Evolutionary conservation across 2,329 filamentous ascomycete genomes (phyloP).

Genomic region (Aspergillus ochraceus): DNA sequence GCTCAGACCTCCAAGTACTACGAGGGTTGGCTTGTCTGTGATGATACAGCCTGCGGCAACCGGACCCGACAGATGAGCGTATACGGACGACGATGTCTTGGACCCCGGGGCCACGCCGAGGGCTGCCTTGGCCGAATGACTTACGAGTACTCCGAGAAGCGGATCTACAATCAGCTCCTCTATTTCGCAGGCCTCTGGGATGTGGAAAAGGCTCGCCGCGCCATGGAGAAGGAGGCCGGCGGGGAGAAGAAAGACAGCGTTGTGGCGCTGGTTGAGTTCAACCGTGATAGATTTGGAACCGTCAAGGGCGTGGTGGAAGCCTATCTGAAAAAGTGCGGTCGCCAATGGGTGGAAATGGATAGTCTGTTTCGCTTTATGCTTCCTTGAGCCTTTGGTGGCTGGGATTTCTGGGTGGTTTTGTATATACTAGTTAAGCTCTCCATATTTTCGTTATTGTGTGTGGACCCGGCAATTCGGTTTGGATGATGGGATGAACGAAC

Average conservation of each 20-base stretch:
- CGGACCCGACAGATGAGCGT: slow-evolving; percentile 91
- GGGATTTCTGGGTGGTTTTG: slow-evolving; percentile 10
- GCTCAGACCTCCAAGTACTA: slow-evolving; percentile 81
- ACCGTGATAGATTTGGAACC: slow-evolving; percentile 74
- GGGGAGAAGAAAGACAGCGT: slow-evolving; percentile 65
- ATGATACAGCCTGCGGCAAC: slow-evolving; percentile 82
- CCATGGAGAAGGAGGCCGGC: slow-evolving; percentile 50
- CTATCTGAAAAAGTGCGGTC: slow-evolving; percentile 85
- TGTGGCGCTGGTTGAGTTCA: slow-evolving; percentile 73
- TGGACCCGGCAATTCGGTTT: slow-evolving; percentile 11
- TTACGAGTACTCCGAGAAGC: slow-evolving; percentile 84
- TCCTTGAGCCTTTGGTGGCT: slow-evolving; percentile 36
- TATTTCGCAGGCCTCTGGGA: slow-evolving; percentile 87
- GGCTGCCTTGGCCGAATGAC: slow-evolving; percentile 86
- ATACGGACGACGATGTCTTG: slow-evolving; percentile 85
- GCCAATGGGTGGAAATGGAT: slow-evolving; percentile 94
- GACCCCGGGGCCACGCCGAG: slow-evolving; percentile 77
- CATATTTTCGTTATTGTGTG: slow-evolving; percentile 5
- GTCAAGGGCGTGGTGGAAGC: slow-evolving; percentile 75
- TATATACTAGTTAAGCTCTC: not conserved
- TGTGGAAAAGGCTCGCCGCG: slow-evolving; percentile 72
- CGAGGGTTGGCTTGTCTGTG: slow-evolving; percentile 85
- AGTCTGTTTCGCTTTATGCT: slow-evolving; percentile 68
- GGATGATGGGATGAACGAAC: slow-evolving; percentile 13
- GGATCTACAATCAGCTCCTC: slow-evolving; percentile 90